Evolutionary conservation across 805 yeast species (phyloP).

Genomic region (Spathaspora arborariae): DNA sequence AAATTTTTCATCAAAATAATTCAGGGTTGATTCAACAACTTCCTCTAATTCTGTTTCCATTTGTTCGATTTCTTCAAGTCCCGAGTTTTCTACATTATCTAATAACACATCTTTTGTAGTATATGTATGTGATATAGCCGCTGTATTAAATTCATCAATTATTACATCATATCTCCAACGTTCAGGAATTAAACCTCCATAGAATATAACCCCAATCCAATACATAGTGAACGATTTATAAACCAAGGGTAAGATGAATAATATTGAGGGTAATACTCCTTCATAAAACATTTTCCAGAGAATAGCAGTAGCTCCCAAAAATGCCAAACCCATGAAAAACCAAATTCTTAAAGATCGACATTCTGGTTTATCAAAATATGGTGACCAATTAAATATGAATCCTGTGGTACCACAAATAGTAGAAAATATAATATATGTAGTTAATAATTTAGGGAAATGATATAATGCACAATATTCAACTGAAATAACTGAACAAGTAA

Average conservation of each 20-base stretch:
- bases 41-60: conserved; percentile 25
- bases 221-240: conserved; percentile 73
- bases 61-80: conserved; percentile 34
- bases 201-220: conserved; percentile 76
- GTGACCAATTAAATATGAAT: conserved; percentile 84
- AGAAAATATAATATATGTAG: conserved; percentile 56
- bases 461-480: conserved; percentile 79
- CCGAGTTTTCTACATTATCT: conserved; percentile 34
- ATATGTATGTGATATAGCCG: conserved; percentile 20
- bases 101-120: conserved; percentile 26
- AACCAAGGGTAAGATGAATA: conserved; percentile 61
- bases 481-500: conserved; percentile 83
- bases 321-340: conserved; percentile 76
- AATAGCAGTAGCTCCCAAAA: conserved; percentile 68
- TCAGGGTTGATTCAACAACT: conserved; percentile 10
- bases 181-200: conserved; percentile 87
- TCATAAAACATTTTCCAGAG: conserved; percentile 50
- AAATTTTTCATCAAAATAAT: conserved; percentile 16
- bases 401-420: conserved; percentile 68
- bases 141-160: conserved; percentile 37
- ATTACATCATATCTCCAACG: conserved; percentile 72
- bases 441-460: conserved; percentile 49
- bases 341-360: conserved; percentile 73
- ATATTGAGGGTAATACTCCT: conserved; percentile 50
- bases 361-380: conserved; percentile 84